phyloP scores from a whole-genome alignment of 1,284 basidiomycete species.

The Volvariella surrecta region DNA sequence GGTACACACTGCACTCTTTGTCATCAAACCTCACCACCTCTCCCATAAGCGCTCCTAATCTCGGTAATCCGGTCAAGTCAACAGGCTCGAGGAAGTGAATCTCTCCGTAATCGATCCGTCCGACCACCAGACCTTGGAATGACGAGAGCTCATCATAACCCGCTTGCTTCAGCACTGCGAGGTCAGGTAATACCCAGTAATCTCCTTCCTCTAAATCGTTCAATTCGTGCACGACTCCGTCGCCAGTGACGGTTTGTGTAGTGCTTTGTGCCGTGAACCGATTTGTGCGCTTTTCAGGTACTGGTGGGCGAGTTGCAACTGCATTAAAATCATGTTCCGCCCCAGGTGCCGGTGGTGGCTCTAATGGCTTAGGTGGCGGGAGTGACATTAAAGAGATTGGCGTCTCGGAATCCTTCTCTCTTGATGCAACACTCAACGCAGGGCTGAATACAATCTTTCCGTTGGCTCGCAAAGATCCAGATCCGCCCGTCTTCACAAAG shows the following conservation, averaged over 20 bases:
- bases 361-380: conserved; percentile 18
- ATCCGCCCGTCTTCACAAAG: conserved; percentile 44
- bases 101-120: conserved; percentile 86
- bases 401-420: conserved; percentile 55
- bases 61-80: conserved; percentile 82
- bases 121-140: conserved; percentile 76
- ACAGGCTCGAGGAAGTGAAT: conserved; percentile 89
- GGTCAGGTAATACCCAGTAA: conserved; percentile 80
- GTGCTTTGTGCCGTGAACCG: conserved; percentile 39
- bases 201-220: conserved; percentile 69
- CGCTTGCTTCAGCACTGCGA: conserved; percentile 61
- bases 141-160: conserved; percentile 67
- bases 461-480: conserved; percentile 24
- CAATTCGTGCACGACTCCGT: conserved; percentile 24
- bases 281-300: conserved; percentile 29
- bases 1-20: conserved; percentile 91
- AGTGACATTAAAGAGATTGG: conserved; percentile 16
- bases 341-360: not conserved
- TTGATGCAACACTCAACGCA: conserved; percentile 59
- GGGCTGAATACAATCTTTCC: conserved; percentile 65
- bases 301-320: conserved; percentile 32
- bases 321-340: not conserved
- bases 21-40: conserved; percentile 85
- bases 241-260: conserved; percentile 20
- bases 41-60: conserved; percentile 80